A percentile compares a stretch with the other conserved stretches of the same genome.
Conservation (phyloP, 495 filamentous ascomycete genomes). For the Aspergillus heteromorphus region DNA sequence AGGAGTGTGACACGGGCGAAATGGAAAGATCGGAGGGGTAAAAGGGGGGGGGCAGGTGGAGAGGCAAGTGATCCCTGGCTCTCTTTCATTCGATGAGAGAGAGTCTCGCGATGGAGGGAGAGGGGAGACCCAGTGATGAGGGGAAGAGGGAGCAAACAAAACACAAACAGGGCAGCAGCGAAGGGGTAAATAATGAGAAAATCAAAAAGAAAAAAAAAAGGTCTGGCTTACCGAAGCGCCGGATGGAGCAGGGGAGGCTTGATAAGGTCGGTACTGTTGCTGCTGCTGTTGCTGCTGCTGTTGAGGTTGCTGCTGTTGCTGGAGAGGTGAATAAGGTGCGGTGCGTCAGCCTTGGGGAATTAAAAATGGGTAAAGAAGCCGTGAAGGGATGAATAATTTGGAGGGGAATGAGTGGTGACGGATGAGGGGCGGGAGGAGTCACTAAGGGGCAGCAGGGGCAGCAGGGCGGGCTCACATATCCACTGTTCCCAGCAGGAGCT, state of each 20-base stretch:
- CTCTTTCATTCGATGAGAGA: conserved; percentile 11
- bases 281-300: conserved; percentile 9
- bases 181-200: conserved; percentile 15
- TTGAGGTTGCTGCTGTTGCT: conserved; percentile 10
- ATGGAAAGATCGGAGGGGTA: conserved; percentile 8
- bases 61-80: conserved; percentile 1
- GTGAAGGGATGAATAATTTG: conserved; percentile 1
- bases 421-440: conserved; percentile 2
- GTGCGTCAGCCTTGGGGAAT: conserved; percentile 6
- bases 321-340: conserved; percentile 15
- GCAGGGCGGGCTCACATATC: conserved; percentile 33
- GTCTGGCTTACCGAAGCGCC: conserved; percentile 36
- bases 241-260: conserved; percentile 29
- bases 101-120: conserved; percentile 1
- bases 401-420: not conserved
- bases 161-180: conserved; percentile 8
- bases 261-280: conserved; percentile 40
- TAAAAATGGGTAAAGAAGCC: not conserved
- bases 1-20: not conserved
- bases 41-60: conserved; percentile 1
- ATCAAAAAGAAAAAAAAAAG: conserved; percentile 10
- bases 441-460: not conserved
- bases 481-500: conserved; percentile 16
- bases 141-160: conserved; percentile 8
- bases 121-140: conserved; percentile 4